Evolutionary conservation across 108 stramenopile genomes (phyloP).

Genomic region (Nitzschia sp.): DNA sequence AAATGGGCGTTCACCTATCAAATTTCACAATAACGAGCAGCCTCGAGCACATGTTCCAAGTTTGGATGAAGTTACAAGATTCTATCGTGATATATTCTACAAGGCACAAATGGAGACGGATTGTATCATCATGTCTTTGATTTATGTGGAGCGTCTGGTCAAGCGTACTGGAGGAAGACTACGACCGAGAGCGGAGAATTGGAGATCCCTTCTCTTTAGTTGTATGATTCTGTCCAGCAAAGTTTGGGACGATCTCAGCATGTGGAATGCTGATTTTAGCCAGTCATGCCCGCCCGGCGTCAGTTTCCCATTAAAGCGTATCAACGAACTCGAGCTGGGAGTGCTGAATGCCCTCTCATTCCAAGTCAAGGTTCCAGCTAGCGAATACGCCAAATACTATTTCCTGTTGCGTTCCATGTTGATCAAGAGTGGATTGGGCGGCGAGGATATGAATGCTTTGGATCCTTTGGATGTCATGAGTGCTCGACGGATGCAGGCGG

Average conservation of each 20-base stretch:
- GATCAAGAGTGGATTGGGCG: conserved; percentile 70
- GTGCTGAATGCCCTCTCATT: conserved; percentile 72
- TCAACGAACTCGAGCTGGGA: conserved; percentile 91
- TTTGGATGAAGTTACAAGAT: conserved; percentile 71
- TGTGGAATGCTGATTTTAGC: conserved; percentile 96
- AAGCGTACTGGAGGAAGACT: conserved; percentile 83
- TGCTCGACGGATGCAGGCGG: conserved; percentile 49
- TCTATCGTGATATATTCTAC: conserved; percentile 84
- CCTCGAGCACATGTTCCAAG: conserved; percentile 34
- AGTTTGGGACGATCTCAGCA: conserved; percentile 97
- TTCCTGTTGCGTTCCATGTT: conserved; percentile 90
- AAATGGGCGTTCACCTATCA: not conserved
- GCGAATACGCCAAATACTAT: conserved; percentile 94
- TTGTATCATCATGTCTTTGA: conserved; percentile 94
- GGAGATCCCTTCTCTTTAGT: conserved; percentile 89
- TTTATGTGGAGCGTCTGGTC: conserved; percentile 95
- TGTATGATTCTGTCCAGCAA: conserved; percentile 93
- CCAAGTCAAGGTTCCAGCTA: conserved; percentile 89
- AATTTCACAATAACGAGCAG: conserved; percentile 8
- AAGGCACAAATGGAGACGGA: conserved; percentile 91
- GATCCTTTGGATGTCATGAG: conserved; percentile 78
- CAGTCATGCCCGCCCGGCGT: conserved; percentile 74
- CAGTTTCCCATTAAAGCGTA: conserved; percentile 81
- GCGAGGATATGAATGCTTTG: conserved; percentile 53
- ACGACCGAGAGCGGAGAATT: conserved; percentile 74